Percentiles rank a stretch among this genome's conserved stretches.
Conservation (phyloP, 768 basidiomycete genomes). For the Phylloporus arenicola region DNA sequence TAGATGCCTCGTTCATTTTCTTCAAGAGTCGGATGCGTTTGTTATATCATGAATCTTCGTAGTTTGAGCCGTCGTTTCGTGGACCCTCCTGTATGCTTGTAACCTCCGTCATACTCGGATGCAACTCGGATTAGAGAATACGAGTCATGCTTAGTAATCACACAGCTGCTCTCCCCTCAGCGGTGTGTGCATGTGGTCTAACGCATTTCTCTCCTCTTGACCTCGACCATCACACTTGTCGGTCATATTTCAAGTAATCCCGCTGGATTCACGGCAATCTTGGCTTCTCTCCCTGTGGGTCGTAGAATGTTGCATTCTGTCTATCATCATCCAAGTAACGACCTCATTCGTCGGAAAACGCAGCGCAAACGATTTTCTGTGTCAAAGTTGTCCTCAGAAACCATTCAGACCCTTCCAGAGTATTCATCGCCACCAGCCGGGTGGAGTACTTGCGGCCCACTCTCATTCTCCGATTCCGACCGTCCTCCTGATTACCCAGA, state of each 20-base stretch:
- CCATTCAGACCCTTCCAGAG: slow-evolving; percentile 58
- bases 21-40: background rate
- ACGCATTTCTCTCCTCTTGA: slow-evolving; percentile 2
- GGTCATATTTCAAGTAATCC: slow-evolving; percentile 9
- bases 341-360: slow-evolving; percentile 26
- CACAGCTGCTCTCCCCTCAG: background rate
- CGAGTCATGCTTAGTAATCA: slow-evolving; percentile 24
- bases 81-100: background rate
- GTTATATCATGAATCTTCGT: background rate
- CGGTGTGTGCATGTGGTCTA: slow-evolving; percentile 1
- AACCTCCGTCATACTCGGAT: too few species aligned
- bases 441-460: slow-evolving; percentile 12
- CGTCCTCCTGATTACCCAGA: slow-evolving; percentile 72
- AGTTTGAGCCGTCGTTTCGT: background rate
- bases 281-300: background rate
- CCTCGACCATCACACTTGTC: slow-evolving; percentile 6
- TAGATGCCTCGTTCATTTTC: background rate
- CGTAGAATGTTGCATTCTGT: slow-evolving; percentile 16
- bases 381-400: slow-evolving; percentile 60
- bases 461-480: slow-evolving; percentile 41
- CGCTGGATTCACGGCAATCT: slow-evolving; percentile 3
- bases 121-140: background rate
- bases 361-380: slow-evolving; percentile 57
- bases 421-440: slow-evolving; percentile 45
- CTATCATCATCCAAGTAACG: slow-evolving; percentile 6